Base-by-base conservation (phyloP, 768 basidiomycete species). In the Mycena maculata region DNA sequence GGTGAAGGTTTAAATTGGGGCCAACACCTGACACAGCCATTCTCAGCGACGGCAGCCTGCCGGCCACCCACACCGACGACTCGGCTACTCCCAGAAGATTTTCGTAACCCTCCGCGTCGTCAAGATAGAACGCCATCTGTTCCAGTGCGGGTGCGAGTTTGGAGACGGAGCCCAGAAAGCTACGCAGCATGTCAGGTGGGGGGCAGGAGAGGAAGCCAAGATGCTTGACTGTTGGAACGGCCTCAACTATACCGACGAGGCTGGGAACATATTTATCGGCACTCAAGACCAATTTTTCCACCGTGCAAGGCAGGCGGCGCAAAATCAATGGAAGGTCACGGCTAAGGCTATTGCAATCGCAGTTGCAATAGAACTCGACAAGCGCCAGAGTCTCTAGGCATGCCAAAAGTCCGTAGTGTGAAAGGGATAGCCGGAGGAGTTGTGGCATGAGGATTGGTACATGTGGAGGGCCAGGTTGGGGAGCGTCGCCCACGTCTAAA, bases 381-480 rank as follows among this genome's bases (percentile, higher is more conserved):
- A 63, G 62, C 11, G 62, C 62, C 13, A 54, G 62, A 18, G 54
- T 63, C 3, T 50, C 48, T 11, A 64, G 47, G 27, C n/a, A 42
- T n/a, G 30, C 36, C 22, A 64, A 36, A 15, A 58, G 39, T 11
- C 9, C 23, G 22, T 38, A 2, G 0, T 58, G 4, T 16, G 63
- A 49, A 23, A 58, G 25, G 22, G 55, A 49, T 15, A 64, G 55
- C 4, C 63, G 63, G n/a, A 39, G 56, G 20, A 64, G 56, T 23
- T n/a, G 28, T 1, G 63, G 63, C 20, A 64, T 8, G n/a, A 41
- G 18, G 28, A 41, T 39, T 15, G 31, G 52, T 3, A 22, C n/a
- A n/a, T n/a, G n/a, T n/a, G 7, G 42, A 22, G n/a, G 3, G 18
- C n/a, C 42, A 7, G n/a, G 12, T 4, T 33, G 3, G 8, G 7